Evolutionary conservation across 768 basidiomycete genomes (phyloP).

Genomic region (Chalciporus pseudorubinellus): DNA sequence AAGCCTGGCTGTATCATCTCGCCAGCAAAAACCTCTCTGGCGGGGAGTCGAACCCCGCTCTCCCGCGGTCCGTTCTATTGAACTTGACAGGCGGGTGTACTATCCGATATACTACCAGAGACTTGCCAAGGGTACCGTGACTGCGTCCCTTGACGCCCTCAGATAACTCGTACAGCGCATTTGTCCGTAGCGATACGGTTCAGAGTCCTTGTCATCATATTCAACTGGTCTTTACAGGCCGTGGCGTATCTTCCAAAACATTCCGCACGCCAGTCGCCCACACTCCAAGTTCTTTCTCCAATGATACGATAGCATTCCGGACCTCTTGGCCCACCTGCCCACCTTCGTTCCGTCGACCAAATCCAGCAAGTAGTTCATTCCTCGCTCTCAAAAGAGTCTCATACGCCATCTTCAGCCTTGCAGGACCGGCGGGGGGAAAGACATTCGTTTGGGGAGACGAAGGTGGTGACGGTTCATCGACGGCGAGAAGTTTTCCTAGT

Average conservation of each 20-base stretch:
- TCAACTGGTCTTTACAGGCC: background rate
- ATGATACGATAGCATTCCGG: slow-evolving; percentile 51
- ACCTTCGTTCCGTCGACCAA: slow-evolving; percentile 67
- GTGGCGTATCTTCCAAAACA: slow-evolving; percentile 43
- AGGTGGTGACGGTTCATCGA: slow-evolving; percentile 63
- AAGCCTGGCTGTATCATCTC: background rate
- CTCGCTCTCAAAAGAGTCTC: slow-evolving; percentile 63
- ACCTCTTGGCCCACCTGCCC: slow-evolving; percentile 68
- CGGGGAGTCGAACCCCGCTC: slow-evolving; percentile 47
- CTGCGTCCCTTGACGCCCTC: too few relatives aligned
- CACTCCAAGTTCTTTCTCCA: slow-evolving; percentile 72
- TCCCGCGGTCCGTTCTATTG: slow-evolving; percentile 31
- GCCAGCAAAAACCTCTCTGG: slow-evolving; percentile 33
- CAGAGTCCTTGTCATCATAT: background rate
- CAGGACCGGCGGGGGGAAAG: slow-evolving; percentile 69
- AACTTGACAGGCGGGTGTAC: slow-evolving; percentile 48
- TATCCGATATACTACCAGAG: slow-evolving; percentile 53
- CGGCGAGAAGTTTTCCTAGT: slow-evolving; percentile 75
- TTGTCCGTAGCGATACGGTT: background rate
- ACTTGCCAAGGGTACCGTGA: background rate
- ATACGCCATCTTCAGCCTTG: slow-evolving; percentile 60
- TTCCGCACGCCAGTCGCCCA: slow-evolving; percentile 66
- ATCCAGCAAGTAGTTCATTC: slow-evolving; percentile 63
- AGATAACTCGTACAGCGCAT: background rate
- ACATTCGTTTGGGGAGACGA: slow-evolving; percentile 14